Percentiles rank a stretch among this genome's conserved stretches.
These are phyloP conservation scores for Scytalidium sp. DNA, from an alignment of 2,329 filamentous ascomycete species.

Conservation along the genomic window DNA sequence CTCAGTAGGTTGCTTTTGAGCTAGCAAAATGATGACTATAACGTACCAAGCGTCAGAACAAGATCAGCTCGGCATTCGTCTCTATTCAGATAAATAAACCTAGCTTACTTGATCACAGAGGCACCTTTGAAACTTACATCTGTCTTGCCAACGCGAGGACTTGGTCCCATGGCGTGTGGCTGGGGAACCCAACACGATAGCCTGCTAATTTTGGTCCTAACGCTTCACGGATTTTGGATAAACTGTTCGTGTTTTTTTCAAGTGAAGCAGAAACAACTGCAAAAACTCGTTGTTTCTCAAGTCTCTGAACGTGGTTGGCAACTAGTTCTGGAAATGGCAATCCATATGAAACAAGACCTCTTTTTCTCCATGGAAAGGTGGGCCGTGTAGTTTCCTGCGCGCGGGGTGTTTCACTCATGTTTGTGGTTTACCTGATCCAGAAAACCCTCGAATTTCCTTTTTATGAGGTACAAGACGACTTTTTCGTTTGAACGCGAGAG, in stretches of 20 bases:
- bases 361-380: not conserved
- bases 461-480: too few relatives aligned
- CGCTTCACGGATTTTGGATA: not conserved
- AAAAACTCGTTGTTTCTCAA: not conserved
- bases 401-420: not conserved
- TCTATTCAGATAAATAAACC: not conserved
- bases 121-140: not conserved
- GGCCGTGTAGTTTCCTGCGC: not conserved
- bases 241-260: not conserved
- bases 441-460: not conserved
- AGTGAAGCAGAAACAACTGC: not conserved
- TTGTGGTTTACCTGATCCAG: not conserved
- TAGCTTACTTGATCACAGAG: not conserved
- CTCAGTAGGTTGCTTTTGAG: not conserved
- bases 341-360: not conserved
- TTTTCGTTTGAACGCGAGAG: too few relatives aligned
- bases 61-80: not conserved
- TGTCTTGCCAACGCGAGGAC: not conserved
- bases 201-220: not conserved
- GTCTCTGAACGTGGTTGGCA: not conserved
- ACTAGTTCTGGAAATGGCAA: not conserved
- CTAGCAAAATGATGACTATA: not conserved
- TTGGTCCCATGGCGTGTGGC: not conserved
- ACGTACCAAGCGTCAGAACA: not conserved
- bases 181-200: not conserved